Evolutionary conservation across 108 stramenopile species (phyloP), one percentile per base, ranked within the genome.

Genomic region (Chaetoceros tenuissimus): DNA sequence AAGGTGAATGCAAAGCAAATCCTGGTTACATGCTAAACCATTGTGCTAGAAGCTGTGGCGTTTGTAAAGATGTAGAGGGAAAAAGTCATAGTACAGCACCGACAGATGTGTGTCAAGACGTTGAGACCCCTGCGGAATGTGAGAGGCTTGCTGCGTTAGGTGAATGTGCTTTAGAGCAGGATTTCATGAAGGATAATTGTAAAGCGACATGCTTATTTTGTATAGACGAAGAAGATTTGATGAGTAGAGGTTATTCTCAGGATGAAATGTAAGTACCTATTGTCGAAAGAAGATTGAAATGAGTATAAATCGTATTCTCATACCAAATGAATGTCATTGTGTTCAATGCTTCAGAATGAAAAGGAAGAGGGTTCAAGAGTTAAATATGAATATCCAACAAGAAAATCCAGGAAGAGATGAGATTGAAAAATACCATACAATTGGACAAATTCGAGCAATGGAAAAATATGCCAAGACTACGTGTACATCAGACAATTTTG

Each of bases 1-100:
- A 62, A 31, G 72, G 68, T 0, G 85, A 82, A 72, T 87, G 85
- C 55, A 62, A 66, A 19, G 48, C 31, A 1, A 87, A 87, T 52
- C 78, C 85, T 28, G 49, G 53, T 18, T 87, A 73, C 53, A 87
- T 87, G 85, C 44, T 66, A 23, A 40, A 16, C 5, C 55, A 74
- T 22, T 87, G 85, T 48, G 64, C 66, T 25, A 51, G 31, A 23
- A 53, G 51, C 27, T 68, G 67, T 31, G 20, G 60, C 10, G 24
- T 45, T 19, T 68, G 67, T 62, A 19, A n/a, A n/a, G 3, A 40
- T 2, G 2, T 23, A 5, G 34, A 13, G 13, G 13, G 8, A 10
- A 13, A 40, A 40, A 40, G 13, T 10, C 34, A 40, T 40, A 13
- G 13, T 10, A 40, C 13, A 10, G 8, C 34, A 10, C 8, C 34